These are phyloP conservation scores for Entophlyctis luteolus DNA, from an alignment of 192 early-diverging fungal genomes.

Conservation along the genomic window DNA sequence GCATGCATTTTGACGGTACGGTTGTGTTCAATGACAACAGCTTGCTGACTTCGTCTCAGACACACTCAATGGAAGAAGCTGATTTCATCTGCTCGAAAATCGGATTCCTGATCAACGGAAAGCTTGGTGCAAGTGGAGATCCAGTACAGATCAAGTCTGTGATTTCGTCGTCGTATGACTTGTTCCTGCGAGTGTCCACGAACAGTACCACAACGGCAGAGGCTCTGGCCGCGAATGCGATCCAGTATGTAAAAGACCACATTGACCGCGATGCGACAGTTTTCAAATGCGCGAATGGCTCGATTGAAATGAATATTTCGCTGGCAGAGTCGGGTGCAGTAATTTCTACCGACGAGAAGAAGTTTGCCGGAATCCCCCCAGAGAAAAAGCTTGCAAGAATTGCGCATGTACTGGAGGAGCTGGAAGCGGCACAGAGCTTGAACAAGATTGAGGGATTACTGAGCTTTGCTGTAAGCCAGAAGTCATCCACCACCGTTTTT, in stretches of 20 bases:
- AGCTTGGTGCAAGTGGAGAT: not conserved
- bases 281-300: not conserved
- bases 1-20: not conserved
- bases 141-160: not conserved
- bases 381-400: not conserved
- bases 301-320: not conserved
- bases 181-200: not conserved
- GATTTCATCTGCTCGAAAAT: not conserved
- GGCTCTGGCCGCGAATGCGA: not conserved
- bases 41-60: not conserved
- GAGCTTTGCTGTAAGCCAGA: not conserved
- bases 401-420: not conserved
- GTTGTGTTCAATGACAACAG: not conserved
- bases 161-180: not conserved
- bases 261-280: not conserved
- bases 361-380: not conserved
- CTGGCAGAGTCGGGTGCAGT: not conserved
- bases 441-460: not conserved
- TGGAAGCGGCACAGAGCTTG: not conserved
- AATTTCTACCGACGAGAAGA: not conserved
- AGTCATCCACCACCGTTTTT: not conserved
- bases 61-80: not conserved
- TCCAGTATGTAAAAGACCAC: not conserved
- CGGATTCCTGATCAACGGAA: not conserved
- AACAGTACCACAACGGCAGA: not conserved